phyloP scores from a whole-genome alignment of 352 stramenopile genomes.

The Globisporangium heterothallicum region DNA sequence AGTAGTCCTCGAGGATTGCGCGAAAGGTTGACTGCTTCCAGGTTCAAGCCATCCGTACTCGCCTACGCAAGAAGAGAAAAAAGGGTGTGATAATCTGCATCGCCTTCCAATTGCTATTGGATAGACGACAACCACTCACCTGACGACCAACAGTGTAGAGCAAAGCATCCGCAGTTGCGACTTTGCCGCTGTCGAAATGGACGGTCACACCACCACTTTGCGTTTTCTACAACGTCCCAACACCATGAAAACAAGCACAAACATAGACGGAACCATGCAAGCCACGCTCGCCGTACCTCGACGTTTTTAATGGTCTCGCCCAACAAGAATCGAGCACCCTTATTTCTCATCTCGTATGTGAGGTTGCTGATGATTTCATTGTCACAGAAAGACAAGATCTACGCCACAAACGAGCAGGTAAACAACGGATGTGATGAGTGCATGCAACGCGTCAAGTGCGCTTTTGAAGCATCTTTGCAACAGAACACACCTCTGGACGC shows the following conservation, averaged over 20 bases:
- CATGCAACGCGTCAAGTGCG: no score
- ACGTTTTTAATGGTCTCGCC: conserved; percentile 75
- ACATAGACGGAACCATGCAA: not conserved
- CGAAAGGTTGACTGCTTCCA: conserved; percentile 74
- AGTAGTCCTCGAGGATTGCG: conserved; percentile 78
- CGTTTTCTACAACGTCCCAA: no score
- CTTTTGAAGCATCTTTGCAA: not conserved
- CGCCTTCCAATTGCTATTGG: no score
- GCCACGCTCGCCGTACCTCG: conserved; percentile 26
- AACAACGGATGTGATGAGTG: no score
- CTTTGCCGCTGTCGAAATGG: conserved; percentile 72
- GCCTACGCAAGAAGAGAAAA: conserved; percentile 21
- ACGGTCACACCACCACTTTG: conserved; percentile 55
- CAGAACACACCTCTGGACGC: conserved; percentile 46
- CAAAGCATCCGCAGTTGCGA: conserved; percentile 59
- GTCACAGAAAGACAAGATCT: conserved; percentile 85
- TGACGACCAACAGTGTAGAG: conserved; percentile 80
- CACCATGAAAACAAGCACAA: no score
- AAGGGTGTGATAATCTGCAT: no score
- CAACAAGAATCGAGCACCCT: conserved; percentile 80
- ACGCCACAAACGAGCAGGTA: conserved; percentile 2
- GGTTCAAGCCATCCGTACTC: conserved; percentile 74
- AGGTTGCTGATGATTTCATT: conserved; percentile 83
- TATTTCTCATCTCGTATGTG: conserved; percentile 87
- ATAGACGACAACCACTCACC: conserved; percentile 10